Percentiles rank a stretch among this genome's conserved stretches.
These are phyloP conservation scores for Guadua angustifolia DNA, from an alignment of 176 grass and related monocot species.

Conservation along the genomic window DNA sequence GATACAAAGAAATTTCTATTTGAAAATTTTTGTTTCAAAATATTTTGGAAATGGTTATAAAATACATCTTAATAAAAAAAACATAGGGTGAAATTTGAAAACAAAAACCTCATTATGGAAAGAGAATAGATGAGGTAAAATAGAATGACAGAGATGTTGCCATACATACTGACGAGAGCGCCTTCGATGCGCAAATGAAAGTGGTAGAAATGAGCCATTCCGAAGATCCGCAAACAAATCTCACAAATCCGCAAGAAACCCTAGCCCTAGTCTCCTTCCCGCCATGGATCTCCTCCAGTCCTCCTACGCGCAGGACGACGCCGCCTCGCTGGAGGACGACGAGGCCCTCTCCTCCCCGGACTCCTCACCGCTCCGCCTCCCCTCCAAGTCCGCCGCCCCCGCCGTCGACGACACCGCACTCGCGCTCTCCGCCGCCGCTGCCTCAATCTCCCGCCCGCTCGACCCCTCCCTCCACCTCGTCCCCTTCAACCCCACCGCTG, in stretches of 20 bases:
- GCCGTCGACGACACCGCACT: conserved; percentile 87
- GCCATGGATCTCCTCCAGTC: conserved; percentile 89
- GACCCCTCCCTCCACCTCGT: conserved; percentile 81
- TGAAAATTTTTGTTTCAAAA: not conserved
- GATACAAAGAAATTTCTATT: too few species aligned
- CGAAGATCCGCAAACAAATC: not conserved
- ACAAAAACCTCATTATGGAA: too few species aligned
- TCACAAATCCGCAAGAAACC: conserved; percentile 40
- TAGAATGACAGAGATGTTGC: too few species aligned
- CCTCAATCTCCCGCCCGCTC: conserved; percentile 62
- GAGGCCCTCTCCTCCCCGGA: conserved; percentile 63
- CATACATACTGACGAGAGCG: too few species aligned
- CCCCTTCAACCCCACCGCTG: conserved; percentile 90
- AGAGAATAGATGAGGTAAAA: too few species aligned
- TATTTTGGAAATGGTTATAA: not conserved
- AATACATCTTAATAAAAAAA: too few species aligned
- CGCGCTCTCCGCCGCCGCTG: conserved; percentile 63
- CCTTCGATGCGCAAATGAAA: too few species aligned
- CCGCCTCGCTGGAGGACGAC: conserved; percentile 32
- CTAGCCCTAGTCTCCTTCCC: conserved; percentile 37
- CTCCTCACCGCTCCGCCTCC: conserved; percentile 69
- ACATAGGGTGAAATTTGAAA: too few species aligned
- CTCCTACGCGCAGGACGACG: conserved; percentile 49
- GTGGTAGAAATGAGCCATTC: too few species aligned
- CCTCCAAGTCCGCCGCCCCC: conserved; percentile 78